phyloP scores from a whole-genome alignment of 345 rosid species.

The Gossypium ekmanianum region DNA sequence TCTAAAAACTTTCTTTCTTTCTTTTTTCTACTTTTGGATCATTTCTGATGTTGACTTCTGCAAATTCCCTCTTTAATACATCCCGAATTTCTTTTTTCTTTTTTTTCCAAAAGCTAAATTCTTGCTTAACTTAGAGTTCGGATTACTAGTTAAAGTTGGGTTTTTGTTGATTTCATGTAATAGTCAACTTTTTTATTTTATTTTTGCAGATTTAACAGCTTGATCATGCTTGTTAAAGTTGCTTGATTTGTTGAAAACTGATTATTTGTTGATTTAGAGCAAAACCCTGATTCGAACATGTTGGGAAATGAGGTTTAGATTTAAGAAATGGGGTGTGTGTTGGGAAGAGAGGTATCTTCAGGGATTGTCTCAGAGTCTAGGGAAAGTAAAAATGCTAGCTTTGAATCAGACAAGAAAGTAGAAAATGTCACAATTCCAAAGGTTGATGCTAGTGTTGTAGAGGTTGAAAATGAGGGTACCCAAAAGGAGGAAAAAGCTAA shows the following conservation, averaged over 20 bases:
- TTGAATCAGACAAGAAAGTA: slow-evolving; percentile 42
- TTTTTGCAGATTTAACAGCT: slow-evolving; percentile 14
- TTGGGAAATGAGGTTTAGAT: slow-evolving; percentile 58
- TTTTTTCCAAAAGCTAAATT: background rate
- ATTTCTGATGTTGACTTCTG: slow-evolving; percentile 4
- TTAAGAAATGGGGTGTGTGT: slow-evolving; percentile 85
- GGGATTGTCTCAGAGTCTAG: slow-evolving; percentile 57
- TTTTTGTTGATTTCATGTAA: slow-evolving; percentile 1
- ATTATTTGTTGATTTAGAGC: slow-evolving; percentile 20
- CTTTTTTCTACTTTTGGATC: slow-evolving; percentile 21
- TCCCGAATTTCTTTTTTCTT: background rate
- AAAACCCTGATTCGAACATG: slow-evolving; percentile 34
- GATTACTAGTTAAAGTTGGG: background rate
- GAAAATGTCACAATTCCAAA: slow-evolving; percentile 41
- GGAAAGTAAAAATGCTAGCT: slow-evolving; percentile 35
- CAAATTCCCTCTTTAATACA: background rate
- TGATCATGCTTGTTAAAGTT: slow-evolving; percentile 3
- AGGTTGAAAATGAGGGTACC: slow-evolving; percentile 46
- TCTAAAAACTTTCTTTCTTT: background rate
- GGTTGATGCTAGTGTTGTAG: slow-evolving; percentile 38
- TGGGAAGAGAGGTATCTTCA: slow-evolving; percentile 62
- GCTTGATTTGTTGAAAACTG: slow-evolving; percentile 27
- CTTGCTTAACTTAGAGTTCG: background rate
- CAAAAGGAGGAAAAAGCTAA: slow-evolving; percentile 44
- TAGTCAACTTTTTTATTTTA: slow-evolving; percentile 6